Base-by-base conservation (phyloP, 2,329 filamentous ascomycete genomes). In the Colletotrichum spaethianum region DNA sequence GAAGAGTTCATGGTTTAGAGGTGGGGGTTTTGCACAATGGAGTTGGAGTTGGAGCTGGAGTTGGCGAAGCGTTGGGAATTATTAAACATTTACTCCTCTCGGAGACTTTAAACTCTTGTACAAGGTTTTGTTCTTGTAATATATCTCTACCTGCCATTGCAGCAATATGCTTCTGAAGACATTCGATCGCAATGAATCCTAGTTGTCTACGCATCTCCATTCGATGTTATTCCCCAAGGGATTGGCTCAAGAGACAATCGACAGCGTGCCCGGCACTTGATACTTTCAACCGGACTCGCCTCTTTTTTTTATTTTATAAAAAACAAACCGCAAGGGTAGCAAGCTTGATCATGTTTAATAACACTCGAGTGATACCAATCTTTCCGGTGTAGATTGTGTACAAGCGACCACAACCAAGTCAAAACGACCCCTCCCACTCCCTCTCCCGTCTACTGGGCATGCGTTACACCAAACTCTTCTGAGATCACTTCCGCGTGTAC, bases 1-100 rank as follows among this genome's bases (percentile, higher is more conserved):
- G 87, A 92, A 57, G 92, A 92, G 78, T 98, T 98, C 79, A 81
- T 90, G 74, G 77, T 91, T 28, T 93, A 77, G 52, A 26, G 5
- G 12, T 20, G 4, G 20, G 18, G 4, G 18, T 56, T 50, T 48
- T 36, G n/a, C 46, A 38, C 16, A 40, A 8, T 23, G 26, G 40
- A 11, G 33, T 33, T 8, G 33, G 33, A 33, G 33, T 33, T 33
- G 33, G 23, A 31, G 46, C 55, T 20, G 55, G 70, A 40, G 67
- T 66, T 46, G 31, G 53, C 50, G 67, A 50, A 59, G 67, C 60
- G 42, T 60, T 69, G 33, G 16, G 20, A 23, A 36, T 50, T 33
- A n/a, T 52, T 62, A 65, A 26, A 63, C 52, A 53, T 20, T n/a
- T 53, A 36, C n/a, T 66, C 61, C 66, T 23, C 50, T 12, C 18